These are phyloP conservation scores for Theobroma grandiflorum DNA, from an alignment of 441 rosid species.

Conservation along the genomic window DNA sequence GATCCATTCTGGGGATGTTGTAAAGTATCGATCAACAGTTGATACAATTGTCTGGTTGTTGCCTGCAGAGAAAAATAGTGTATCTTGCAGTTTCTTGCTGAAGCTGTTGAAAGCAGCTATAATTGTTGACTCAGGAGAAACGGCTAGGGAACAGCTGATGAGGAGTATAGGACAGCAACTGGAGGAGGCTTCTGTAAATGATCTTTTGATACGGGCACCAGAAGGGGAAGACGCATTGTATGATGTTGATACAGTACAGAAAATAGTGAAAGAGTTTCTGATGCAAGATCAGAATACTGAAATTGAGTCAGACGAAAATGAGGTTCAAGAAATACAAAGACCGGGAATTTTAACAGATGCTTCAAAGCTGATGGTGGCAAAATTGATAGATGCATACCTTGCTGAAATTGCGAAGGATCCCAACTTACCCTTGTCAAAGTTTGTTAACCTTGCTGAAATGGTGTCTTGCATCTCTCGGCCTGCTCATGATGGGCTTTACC, in stretches of 20 bases:
- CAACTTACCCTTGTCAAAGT: slow-evolving; percentile 61
- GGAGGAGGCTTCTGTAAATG: slow-evolving; percentile 74
- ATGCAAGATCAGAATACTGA: slow-evolving; percentile 57
- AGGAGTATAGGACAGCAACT: slow-evolving; percentile 74
- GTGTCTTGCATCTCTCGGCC: slow-evolving; percentile 69
- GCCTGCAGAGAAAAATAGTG: slow-evolving; percentile 71
- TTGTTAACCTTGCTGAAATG: slow-evolving; percentile 75
- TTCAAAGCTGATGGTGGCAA: slow-evolving; percentile 83
- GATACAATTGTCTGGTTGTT: slow-evolving; percentile 67
- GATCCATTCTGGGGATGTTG: slow-evolving; percentile 52
- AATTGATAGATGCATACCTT: slow-evolving; percentile 77
- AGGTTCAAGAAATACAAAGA: slow-evolving; percentile 47
- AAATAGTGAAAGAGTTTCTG: slow-evolving; percentile 65
- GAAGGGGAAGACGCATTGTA: slow-evolving; percentile 61
- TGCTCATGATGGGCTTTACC: slow-evolving; percentile 82
- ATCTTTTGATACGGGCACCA: slow-evolving; percentile 60
- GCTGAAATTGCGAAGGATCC: slow-evolving; percentile 82
- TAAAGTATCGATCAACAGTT: slow-evolving; percentile 56
- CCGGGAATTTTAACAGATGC: slow-evolving; percentile 75
- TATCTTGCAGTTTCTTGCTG: slow-evolving; percentile 77
- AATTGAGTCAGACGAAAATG: slow-evolving; percentile 46
- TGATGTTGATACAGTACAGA: slow-evolving; percentile 65
- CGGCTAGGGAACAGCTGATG: slow-evolving; percentile 53
- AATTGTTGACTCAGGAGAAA: slow-evolving; percentile 56
- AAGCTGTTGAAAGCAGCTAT: slow-evolving; percentile 77